Evolutionary conservation across 805 yeast genomes (phyloP).

Genomic region (Geotrichum ghanense): DNA sequence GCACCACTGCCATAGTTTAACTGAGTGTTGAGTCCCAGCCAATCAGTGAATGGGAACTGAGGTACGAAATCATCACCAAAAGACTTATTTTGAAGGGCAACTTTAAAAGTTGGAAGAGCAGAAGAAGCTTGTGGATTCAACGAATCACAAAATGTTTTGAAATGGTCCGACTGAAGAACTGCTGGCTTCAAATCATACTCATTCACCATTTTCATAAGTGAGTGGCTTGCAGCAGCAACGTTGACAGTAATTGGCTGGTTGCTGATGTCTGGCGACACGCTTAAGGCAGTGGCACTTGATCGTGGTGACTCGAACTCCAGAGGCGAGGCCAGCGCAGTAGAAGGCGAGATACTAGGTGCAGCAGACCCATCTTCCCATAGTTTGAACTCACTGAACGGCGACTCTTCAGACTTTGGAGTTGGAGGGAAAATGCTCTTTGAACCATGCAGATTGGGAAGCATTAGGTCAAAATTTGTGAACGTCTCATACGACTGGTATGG

Average conservation of each 20-base stretch:
- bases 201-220: not conserved
- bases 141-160: not conserved
- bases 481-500: not conserved
- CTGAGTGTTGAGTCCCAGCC: too few relatives aligned
- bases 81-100: not conserved
- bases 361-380: too few relatives aligned
- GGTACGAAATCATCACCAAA: not conserved
- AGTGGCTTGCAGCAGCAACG: not conserved
- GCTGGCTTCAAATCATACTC: not conserved
- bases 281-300: not conserved
- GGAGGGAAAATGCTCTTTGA: not conserved
- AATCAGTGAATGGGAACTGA: too few relatives aligned
- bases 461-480: not conserved
- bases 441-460: not conserved
- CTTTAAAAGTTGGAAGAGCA: not conserved
- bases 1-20: too few relatives aligned
- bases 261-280: not conserved
- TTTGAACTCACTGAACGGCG: too few relatives aligned
- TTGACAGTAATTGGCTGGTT: not conserved
- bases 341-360: too few relatives aligned
- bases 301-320: not conserved
- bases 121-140: not conserved
- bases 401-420: not conserved
- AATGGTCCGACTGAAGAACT: not conserved
- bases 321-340: too few relatives aligned